Evolutionary conservation across 495 filamentous ascomycete genomes (phyloP), one percentile per base, ranked within the genome.

Genomic region (Trichoderma reesei): DNA sequence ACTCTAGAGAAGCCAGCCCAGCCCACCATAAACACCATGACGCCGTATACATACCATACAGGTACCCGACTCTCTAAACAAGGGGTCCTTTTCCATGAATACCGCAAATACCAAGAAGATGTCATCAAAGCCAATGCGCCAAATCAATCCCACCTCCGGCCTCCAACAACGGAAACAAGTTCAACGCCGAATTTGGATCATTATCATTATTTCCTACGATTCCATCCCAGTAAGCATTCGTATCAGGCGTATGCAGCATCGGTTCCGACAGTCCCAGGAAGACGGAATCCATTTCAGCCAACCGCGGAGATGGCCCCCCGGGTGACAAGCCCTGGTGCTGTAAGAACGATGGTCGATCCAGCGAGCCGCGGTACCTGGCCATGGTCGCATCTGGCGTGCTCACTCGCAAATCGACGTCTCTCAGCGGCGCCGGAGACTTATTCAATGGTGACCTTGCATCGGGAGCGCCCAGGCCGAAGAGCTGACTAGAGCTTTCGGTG

Each of bases 401-500:
- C 9, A 33, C 26, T 14, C 18, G 51, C 26, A 56, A 56, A 31
- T 33, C 20, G 3, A 56, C 14, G 14, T 56, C 48, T 26, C 48
- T 56, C 38, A 41, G 14, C 41, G 61, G 61, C 13, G 38, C 41
- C 18, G 61, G 39, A n/a, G 61, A 41, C 10, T 42, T 42, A 34
- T 61, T 44, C 7, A 42, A 5, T 8, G 61, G 61, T 5, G 61
- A 63, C n/a, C 31, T 34, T 14, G 61, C 41, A 31, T 42, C 38
- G 1, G 61, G 61, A 5, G 59, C 36, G 5, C 79, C 65, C 10
- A 80, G 64, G 1, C 78, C 78, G 56, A 80, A 80, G 31, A 80
- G 64, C 64, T 73, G 73, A 9, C 75, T 73, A 11, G 78, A 80
- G 63, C 70, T 77, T 66, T 78, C 75, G 0, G 74, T 76, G 26